These are phyloP conservation scores for Hymenoscyphus linearis DNA, from an alignment of 2,329 filamentous ascomycete species.

Conservation along the genomic window DNA sequence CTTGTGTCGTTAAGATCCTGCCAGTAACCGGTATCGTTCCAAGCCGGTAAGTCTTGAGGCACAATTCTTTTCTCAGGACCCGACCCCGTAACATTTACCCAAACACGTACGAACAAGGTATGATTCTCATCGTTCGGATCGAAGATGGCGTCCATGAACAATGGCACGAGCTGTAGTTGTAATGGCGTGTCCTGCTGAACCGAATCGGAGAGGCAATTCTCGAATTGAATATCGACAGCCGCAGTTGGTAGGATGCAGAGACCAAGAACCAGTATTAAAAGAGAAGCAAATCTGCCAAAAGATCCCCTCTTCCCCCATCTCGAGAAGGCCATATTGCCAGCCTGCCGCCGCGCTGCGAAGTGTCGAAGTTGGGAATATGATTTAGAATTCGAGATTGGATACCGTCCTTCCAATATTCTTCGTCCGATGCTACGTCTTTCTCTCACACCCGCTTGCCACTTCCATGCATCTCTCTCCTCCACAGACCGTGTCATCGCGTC, in stretches of 20 bases:
- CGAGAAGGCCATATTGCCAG: slow-evolving; percentile 2
- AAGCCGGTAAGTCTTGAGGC: slow-evolving; percentile 51
- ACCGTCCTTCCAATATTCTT: neutral
- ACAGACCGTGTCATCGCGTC: slow-evolving; percentile 21
- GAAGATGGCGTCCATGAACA: slow-evolving; percentile 70
- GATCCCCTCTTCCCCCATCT: slow-evolving; percentile 9
- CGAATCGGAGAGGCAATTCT: slow-evolving; percentile 71
- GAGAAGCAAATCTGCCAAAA: slow-evolving; percentile 14
- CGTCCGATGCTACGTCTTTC: neutral
- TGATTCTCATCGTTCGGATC: slow-evolving; percentile 55
- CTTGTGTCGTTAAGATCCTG: slow-evolving; percentile 47
- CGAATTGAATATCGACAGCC: slow-evolving; percentile 68
- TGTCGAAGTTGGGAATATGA: neutral
- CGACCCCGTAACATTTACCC: slow-evolving; percentile 84
- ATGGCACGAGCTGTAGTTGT: slow-evolving; percentile 74
- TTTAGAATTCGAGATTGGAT: neutral
- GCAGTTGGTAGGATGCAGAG: slow-evolving; percentile 37
- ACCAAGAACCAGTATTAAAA: slow-evolving; percentile 23
- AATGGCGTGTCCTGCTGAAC: slow-evolving; percentile 53
- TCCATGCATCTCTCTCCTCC: slow-evolving; percentile 17
- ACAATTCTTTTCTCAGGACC: slow-evolving; percentile 35
- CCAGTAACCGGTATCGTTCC: slow-evolving; percentile 51
- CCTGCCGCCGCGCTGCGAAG: neutral
- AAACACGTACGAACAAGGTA: slow-evolving; percentile 71
- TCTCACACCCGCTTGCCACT: slow-evolving; percentile 6